Percentiles rank a stretch among this genome's conserved stretches.
Conservation (phyloP, 208 protist genomes). For the Phytomonas francai region DNA sequence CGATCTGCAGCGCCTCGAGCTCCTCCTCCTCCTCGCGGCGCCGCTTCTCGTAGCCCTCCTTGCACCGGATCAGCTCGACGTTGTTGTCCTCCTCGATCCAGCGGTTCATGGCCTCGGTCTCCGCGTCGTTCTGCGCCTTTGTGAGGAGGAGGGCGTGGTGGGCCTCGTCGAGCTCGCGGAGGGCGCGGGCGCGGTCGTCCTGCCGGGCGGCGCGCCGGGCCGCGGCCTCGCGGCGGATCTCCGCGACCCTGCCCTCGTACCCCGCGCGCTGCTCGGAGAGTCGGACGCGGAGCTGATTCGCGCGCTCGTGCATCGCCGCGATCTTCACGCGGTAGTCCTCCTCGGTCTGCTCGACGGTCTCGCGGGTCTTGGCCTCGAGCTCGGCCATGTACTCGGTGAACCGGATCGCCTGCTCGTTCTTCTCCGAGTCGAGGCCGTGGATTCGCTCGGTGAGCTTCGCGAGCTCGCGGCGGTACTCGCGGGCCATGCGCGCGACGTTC, state of each 20-base stretch:
- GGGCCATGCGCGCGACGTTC: slow-evolving; percentile 85
- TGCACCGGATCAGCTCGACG: slow-evolving; percentile 89
- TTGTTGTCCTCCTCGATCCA: slow-evolving; percentile 95
- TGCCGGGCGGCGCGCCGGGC: slow-evolving; percentile 29
- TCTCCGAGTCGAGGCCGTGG: slow-evolving; percentile 66
- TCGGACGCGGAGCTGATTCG: slow-evolving; percentile 57
- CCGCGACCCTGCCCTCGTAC: slow-evolving; percentile 35
- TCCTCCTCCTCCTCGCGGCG: slow-evolving; percentile 87
- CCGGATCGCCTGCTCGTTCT: slow-evolving; percentile 92
- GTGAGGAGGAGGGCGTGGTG: slow-evolving; percentile 44
- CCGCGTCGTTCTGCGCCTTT: slow-evolving; percentile 61
- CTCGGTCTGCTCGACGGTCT: slow-evolving; percentile 51
- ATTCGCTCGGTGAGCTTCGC: slow-evolving; percentile 58
- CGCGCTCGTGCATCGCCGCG: slow-evolving; percentile 71
- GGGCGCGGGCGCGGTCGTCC: slow-evolving; percentile 30
- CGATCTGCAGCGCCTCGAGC: slow-evolving; percentile 73
- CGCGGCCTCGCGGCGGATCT: slow-evolving; percentile 40
- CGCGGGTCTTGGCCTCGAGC: slow-evolving; percentile 63
- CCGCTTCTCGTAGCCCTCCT: slow-evolving; percentile 91
- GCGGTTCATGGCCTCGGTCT: slow-evolving; percentile 77
- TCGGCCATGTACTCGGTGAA: slow-evolving; percentile 92
- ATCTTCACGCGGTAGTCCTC: slow-evolving; percentile 92
- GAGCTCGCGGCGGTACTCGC: slow-evolving; percentile 73
- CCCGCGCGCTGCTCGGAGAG: slow-evolving; percentile 68
- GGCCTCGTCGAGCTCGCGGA: slow-evolving; percentile 56